Evolutionary conservation across 345 rosid species (phyloP).

Genomic region (Salix koriyanagi): DNA sequence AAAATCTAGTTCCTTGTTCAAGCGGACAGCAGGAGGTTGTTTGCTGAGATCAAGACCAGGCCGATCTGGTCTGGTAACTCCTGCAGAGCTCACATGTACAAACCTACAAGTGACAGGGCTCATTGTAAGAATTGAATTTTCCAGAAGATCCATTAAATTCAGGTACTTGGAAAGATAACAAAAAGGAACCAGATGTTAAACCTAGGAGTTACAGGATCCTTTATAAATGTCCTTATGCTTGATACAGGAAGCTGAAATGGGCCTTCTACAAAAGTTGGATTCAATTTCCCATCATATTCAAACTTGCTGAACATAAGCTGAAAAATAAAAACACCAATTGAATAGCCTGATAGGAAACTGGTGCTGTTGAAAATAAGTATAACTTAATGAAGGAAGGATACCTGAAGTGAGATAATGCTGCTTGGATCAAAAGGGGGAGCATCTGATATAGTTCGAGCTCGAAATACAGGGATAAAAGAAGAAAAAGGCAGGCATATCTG

Average conservation of each 20-base stretch:
- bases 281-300: constrained; percentile 88
- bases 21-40: constrained; percentile 96
- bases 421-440: constrained; percentile 75
- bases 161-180: neutral
- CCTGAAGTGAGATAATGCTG: constrained; percentile 79
- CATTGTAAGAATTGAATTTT: neutral
- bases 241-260: constrained; percentile 80
- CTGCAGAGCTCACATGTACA: constrained; percentile 91
- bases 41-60: constrained; percentile 88
- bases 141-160: neutral
- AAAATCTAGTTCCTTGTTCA: constrained; percentile 89
- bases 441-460: constrained; percentile 67
- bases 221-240: constrained; percentile 51
- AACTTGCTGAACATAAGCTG: constrained; percentile 99
- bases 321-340: neutral
- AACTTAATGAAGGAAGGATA: constrained; percentile 11
- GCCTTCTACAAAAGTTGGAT: constrained; percentile 83
- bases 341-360: constrained; percentile 11
- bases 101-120: constrained; percentile 45
- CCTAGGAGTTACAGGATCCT: constrained; percentile 88
- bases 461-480: constrained; percentile 78
- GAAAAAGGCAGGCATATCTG: constrained; percentile 76
- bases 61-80: constrained; percentile 91
- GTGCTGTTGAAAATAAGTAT: neutral
- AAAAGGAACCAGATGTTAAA: constrained; percentile 11